A percentile compares a stretch with the other conserved stretches of the same genome.
Evolutionary conservation across 1,284 basidiomycete species (phyloP).

Genomic region (Serendipita sp.): DNA sequence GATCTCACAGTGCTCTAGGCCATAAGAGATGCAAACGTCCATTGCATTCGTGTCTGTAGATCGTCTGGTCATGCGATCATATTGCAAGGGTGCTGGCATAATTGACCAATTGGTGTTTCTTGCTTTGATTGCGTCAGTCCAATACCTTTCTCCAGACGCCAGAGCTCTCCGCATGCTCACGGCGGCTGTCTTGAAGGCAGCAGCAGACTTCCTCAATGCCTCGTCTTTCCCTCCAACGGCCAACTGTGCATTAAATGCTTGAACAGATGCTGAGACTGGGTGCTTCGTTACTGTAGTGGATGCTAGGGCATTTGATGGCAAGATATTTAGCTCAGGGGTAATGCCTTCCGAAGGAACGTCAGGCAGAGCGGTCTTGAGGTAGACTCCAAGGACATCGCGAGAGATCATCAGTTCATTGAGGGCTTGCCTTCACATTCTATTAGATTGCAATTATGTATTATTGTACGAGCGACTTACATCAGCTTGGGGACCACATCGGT

Average conservation of each 20-base stretch:
- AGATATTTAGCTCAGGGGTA: slow-evolving; percentile 15
- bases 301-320: slow-evolving; percentile 32
- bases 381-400: slow-evolving; percentile 7
- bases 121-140: slow-evolving; percentile 62
- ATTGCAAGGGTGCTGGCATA: slow-evolving; percentile 57
- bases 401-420: slow-evolving; percentile 8
- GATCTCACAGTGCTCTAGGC: slow-evolving; percentile 57
- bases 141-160: slow-evolving; percentile 51
- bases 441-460: neutral
- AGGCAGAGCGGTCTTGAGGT: neutral
- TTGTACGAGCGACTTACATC: slow-evolving; percentile 32
- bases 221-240: slow-evolving; percentile 63
- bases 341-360: slow-evolving; percentile 15
- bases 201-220: slow-evolving; percentile 53
- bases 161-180: slow-evolving; percentile 50
- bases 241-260: slow-evolving; percentile 60
- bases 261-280: slow-evolving; percentile 47
- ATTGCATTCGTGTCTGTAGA: slow-evolving; percentile 62
- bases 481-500: slow-evolving; percentile 53
- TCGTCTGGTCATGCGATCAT: slow-evolving; percentile 50
- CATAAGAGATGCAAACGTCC: slow-evolving; percentile 64
- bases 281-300: slow-evolving; percentile 52
- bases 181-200: slow-evolving; percentile 53
- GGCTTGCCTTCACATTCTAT: slow-evolving; percentile 2
- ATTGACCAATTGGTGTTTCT: slow-evolving; percentile 62